phyloP scores from a whole-genome alignment of 164 flowering plant genomes.

The Macadamia tetraphylla region DNA sequence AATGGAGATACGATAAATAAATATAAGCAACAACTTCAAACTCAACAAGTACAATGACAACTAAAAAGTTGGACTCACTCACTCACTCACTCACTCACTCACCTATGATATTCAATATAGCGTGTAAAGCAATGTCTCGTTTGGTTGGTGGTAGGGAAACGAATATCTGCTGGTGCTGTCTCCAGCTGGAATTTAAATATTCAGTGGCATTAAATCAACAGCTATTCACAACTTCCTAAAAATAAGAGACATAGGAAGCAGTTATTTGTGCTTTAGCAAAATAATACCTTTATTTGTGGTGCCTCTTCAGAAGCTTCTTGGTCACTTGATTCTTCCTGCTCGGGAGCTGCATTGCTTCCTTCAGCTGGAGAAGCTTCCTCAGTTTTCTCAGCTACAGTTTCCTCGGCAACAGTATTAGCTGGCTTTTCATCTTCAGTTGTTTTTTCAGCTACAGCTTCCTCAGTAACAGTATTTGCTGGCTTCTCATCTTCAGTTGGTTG shows the following conservation, averaged over 20 bases:
- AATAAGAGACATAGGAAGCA: background rate
- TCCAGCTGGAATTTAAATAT: conserved; percentile 59
- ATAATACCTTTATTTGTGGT: conserved; percentile 28
- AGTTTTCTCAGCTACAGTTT: conserved; percentile 1
- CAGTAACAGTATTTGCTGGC: background rate
- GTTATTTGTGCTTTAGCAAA: background rate
- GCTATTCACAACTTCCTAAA: background rate
- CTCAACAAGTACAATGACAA: background rate
- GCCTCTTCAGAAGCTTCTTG: conserved; percentile 18
- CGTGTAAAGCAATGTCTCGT: conserved; percentile 97
- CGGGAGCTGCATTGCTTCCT: conserved; percentile 20
- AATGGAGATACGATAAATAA: background rate
- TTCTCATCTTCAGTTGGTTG: conserved; percentile 4
- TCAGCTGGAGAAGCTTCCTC: conserved; percentile 17
- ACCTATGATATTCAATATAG: conserved; percentile 93
- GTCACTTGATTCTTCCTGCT: conserved; percentile 17
- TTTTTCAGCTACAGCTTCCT: conserved; percentile 1
- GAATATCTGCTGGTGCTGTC: conserved; percentile 97
- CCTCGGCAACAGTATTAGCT: background rate
- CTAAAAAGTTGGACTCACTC: too few relatives aligned
- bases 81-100: too few relatives aligned
- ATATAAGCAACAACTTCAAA: background rate
- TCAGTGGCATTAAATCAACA: background rate
- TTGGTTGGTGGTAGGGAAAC: conserved; percentile 96
- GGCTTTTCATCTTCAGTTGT: background rate